Conservation (phyloP, 2,329 filamentous ascomycete species). For the Cordyceps cicadae region DNA sequence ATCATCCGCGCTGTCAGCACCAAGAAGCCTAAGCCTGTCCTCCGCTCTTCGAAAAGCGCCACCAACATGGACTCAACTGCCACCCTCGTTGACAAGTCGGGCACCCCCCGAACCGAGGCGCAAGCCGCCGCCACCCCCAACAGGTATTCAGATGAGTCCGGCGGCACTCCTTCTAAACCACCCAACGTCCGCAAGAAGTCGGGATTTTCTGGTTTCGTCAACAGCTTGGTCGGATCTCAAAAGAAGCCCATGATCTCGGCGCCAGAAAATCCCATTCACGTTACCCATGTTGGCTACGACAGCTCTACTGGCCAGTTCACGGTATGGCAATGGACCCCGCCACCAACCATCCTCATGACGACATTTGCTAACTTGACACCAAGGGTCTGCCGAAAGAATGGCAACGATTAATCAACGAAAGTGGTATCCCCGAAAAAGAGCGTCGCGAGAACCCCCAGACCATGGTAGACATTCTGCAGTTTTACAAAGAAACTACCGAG, state of each 20-base stretch:
- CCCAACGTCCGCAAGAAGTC: conserved; percentile 70
- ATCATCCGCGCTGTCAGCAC: conserved; percentile 38
- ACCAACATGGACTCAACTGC: conserved; percentile 26
- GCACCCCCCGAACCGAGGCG: conserved; percentile 26
- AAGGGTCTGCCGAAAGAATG: conserved; percentile 95
- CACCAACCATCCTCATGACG: conserved; percentile 13
- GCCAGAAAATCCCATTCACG: conserved; percentile 93
- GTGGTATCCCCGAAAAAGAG: conserved; percentile 92
- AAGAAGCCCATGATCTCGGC: conserved; percentile 93
- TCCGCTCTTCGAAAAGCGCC: conserved; percentile 56
- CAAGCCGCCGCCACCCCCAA: conserved; percentile 42
- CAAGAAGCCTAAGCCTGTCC: conserved; percentile 36
- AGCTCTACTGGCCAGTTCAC: conserved; percentile 95
- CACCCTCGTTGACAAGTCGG: conserved; percentile 22
- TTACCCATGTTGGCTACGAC: conserved; percentile 96
- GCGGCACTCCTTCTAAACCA: conserved; percentile 50
- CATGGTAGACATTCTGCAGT: conserved; percentile 89
- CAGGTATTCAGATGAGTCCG: conserved; percentile 67
- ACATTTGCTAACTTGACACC: conserved; percentile 15
- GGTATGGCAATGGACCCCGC: conserved; percentile 43
- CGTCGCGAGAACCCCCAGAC: conserved; percentile 93
- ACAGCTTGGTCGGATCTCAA: conserved; percentile 72
- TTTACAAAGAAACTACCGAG: conserved; percentile 92
- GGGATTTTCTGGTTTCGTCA: conserved; percentile 81
- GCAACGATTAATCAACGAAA: conserved; percentile 91